Evolutionary conservation across 148 eudicot genomes (phyloP).

Genomic region (Spergularia bocconei): DNA sequence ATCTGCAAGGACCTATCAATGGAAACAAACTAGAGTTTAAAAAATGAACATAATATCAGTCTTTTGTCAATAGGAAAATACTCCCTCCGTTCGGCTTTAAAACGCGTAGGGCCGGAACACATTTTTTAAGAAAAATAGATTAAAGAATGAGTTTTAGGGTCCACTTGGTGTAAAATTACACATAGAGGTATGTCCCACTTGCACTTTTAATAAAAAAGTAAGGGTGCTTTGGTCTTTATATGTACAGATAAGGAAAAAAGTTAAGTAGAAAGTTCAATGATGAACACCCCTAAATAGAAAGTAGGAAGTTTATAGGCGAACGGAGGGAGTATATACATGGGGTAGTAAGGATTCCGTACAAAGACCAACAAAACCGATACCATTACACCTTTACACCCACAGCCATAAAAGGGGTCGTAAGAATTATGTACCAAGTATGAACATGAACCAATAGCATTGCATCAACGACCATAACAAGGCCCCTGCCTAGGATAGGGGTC

Average conservation of each 20-base stretch:
- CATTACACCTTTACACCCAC: neutral
- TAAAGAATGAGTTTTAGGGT: too few relatives aligned
- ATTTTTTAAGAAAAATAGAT: too few relatives aligned
- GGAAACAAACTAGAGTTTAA: neutral
- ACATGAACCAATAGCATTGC: neutral
- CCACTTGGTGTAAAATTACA: too few relatives aligned
- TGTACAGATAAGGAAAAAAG: too few relatives aligned
- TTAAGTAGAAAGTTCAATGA: too few relatives aligned
- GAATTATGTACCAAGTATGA: neutral
- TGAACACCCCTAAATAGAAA: too few relatives aligned
- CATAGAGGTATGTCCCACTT: too few relatives aligned
- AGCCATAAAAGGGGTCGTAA: neutral
- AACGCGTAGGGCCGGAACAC: too few relatives aligned
- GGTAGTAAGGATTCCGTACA: neutral
- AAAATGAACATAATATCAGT: neutral
- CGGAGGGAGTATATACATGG: neutral
- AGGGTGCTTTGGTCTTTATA: too few relatives aligned
- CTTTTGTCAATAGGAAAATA: neutral
- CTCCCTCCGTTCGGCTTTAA: too few relatives aligned
- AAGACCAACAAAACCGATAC: neutral
- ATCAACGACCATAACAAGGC: neutral
- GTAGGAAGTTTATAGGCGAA: too few relatives aligned
- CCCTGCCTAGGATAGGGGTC: neutral
- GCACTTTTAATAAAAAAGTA: too few relatives aligned
- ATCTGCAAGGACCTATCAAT: conserved; percentile 91